A percentile compares a stretch with the other conserved stretches of the same genome.
Evolutionary conservation across 495 filamentous ascomycete species (phyloP).

Genomic region (Lepidopterella palustris): DNA sequence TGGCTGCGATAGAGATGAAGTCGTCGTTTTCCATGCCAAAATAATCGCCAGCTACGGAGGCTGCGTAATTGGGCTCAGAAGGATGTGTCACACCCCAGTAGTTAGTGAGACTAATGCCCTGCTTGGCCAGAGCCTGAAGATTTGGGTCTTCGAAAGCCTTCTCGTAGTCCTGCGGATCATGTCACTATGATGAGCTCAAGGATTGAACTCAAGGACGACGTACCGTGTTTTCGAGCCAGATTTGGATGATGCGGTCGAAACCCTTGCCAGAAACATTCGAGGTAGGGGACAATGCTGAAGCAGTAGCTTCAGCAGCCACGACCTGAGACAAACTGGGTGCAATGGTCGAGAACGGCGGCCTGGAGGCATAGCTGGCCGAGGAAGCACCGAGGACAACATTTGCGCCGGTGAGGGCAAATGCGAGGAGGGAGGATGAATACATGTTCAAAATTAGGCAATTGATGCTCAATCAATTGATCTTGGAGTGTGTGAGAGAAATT

Average conservation of each 20-base stretch:
- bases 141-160: constrained; percentile 45
- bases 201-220: not conserved
- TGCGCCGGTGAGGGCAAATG: not conserved
- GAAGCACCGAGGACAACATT: constrained; percentile 1
- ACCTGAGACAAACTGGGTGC: not conserved
- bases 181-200: not conserved
- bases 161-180: constrained; percentile 38
- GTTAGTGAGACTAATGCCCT: constrained; percentile 61
- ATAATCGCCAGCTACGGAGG: constrained; percentile 55
- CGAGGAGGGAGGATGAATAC: not conserved
- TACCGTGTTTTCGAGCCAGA: constrained; percentile 66
- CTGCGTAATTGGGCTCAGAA: constrained; percentile 65
- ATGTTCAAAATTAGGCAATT: not conserved
- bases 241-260: constrained; percentile 59
- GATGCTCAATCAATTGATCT: too few relatives aligned
- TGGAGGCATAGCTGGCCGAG: not conserved
- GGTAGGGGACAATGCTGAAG: constrained; percentile 38
- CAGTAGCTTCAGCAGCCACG: not conserved
- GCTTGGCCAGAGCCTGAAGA: constrained; percentile 50
- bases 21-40: constrained; percentile 66
- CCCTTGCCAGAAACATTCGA: constrained; percentile 56
- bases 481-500: too few relatives aligned
- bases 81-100: constrained; percentile 60
- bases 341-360: not conserved
- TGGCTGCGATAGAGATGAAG: constrained; percentile 49